Evolutionary conservation across 495 filamentous ascomycete genomes (phyloP), one percentile per base, ranked within the genome.

Genomic region (Aspergillus ellipticus): DNA sequence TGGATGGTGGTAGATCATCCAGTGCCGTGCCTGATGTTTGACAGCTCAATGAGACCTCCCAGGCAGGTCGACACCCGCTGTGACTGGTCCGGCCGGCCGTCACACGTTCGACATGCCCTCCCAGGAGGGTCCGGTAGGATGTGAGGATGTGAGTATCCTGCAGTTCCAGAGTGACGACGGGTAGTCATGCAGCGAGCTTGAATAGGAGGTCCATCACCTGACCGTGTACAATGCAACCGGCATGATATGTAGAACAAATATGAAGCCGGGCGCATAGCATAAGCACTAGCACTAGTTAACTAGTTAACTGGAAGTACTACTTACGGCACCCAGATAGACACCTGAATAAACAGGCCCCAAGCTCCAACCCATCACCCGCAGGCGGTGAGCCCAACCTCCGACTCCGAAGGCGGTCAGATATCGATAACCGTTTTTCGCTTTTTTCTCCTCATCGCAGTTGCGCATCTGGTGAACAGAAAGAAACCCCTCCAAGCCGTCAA

Each of bases 341-440:
- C 35, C 35, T 15, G 9, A 4, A 1, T 15, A 13, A 8, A 13
- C 9, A 10, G 33, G 9, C 9, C 4, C 33, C 4, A 39, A 13
- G 10, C 1, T 11, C 24, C 16, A 46, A 54, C 15, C 7, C 41
- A 15, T 20, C 29, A 41, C 24, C n/a, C 19, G 31, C 16, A 22
- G 31, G 26, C 16, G 39, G 21, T 33, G 28, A 13, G 42, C 20
- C 31, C 28, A 17, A 33, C 31, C 31, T 49, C 21, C 39, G n/a
- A 49, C 15, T 9, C 21, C 24, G 42, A 64, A 64, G 61, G 61
- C 61, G 61, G 61, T 64, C 43, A 60, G 33, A n/a, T 55, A 60
- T 56, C 61, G 61, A 64, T 64, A 64, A 64, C 57, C 54, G 42
- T 24, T 54, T 55, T 60, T 60, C 51, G 39, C 43, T 53, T 64